A percentile compares a stretch with the other conserved stretches of the same genome.
These are phyloP conservation scores for Ophiostoma australiae DNA, from an alignment of 2,329 filamentous ascomycete species.

Conservation along the genomic window DNA sequence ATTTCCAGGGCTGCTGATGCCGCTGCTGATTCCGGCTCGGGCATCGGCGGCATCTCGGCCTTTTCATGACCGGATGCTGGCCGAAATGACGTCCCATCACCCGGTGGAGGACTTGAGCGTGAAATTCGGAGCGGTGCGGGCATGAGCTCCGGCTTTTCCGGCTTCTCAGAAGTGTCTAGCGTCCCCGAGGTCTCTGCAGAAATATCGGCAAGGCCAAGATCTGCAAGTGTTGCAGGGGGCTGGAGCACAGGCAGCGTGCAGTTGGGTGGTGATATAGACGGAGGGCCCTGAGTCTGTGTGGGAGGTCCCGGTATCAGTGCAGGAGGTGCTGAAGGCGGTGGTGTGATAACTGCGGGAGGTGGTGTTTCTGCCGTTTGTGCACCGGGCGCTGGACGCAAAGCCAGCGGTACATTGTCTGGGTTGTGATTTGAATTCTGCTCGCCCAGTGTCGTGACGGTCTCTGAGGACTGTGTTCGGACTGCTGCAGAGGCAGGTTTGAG, in stretches of 20 bases:
- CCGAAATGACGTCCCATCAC: background rate
- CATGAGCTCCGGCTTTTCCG: constrained; percentile 11
- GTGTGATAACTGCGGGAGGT: background rate
- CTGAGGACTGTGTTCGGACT: background rate
- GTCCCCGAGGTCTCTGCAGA: background rate
- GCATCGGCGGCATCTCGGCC: background rate
- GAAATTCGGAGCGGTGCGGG: constrained; percentile 19
- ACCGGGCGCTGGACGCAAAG: background rate
- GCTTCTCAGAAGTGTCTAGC: background rate
- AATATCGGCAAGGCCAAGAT: background rate
- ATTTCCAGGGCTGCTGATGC: background rate
- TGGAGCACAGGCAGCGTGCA: background rate
- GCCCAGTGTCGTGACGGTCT: background rate
- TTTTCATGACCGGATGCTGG: background rate
- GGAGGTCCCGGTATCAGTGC: background rate
- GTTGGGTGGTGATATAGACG: background rate
- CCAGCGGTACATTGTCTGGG: constrained; percentile 16
- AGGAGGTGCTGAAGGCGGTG: background rate
- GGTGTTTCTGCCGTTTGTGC: background rate
- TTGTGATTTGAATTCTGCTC: background rate
- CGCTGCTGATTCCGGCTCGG: background rate
- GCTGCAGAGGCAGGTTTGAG: constrained; percentile 7
- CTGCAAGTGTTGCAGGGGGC: background rate
- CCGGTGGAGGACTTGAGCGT: constrained; percentile 4
- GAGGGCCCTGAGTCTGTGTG: background rate